These are phyloP conservation scores for Linum lewisii DNA, from an alignment of 345 rosid genomes.

Conservation along the genomic window DNA sequence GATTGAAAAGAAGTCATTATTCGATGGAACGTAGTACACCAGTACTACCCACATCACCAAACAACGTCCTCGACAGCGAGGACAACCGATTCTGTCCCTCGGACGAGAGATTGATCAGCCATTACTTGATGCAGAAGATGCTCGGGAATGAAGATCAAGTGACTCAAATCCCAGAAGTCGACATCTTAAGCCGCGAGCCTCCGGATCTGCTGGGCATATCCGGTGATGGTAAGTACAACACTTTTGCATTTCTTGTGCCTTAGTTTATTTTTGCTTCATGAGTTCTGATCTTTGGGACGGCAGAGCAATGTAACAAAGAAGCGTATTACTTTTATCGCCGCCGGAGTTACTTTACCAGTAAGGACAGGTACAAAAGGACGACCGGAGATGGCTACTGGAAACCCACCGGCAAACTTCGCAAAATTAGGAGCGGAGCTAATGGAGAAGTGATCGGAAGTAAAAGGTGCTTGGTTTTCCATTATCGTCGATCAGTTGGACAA, in stretches of 20 bases:
- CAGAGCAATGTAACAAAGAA: background rate
- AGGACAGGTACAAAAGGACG: background rate
- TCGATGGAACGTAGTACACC: too few species aligned
- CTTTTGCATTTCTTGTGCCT: background rate
- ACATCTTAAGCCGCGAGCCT: background rate
- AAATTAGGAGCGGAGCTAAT: background rate
- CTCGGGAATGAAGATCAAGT: background rate
- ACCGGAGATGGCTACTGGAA: background rate
- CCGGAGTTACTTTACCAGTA: background rate
- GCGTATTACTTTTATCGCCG: background rate
- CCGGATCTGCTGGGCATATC: background rate
- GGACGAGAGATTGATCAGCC: too few species aligned
- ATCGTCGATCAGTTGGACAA: background rate
- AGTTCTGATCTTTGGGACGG: background rate
- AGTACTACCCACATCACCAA: too few species aligned
- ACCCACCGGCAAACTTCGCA: background rate
- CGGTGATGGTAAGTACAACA: background rate
- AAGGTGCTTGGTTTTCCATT: background rate
- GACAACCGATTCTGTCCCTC: too few species aligned
- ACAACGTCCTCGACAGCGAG: too few species aligned
- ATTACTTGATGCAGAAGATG: background rate
- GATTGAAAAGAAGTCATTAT: too few species aligned
- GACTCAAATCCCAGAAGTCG: background rate
- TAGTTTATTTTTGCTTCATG: too few species aligned
- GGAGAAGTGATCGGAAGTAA: background rate